Percentiles rank a stretch among this genome's conserved stretches.
These are phyloP conservation scores for Nannochloris sp. DNA, from an alignment of 139 green algal genomes.

Conservation along the genomic window DNA sequence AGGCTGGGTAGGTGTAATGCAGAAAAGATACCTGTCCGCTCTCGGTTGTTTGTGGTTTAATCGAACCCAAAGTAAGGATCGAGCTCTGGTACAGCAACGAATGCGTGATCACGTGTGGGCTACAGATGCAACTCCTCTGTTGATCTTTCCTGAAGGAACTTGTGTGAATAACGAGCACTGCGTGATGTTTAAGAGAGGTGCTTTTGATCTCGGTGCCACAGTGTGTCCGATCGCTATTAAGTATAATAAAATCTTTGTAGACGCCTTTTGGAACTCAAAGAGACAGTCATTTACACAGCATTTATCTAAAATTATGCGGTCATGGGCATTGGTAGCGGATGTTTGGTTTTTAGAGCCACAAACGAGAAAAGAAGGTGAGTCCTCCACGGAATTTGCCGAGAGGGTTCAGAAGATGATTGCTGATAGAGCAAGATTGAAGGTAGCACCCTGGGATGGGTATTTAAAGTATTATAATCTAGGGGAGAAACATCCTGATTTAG, in stretches of 20 bases:
- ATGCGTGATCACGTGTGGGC: slow-evolving; percentile 78
- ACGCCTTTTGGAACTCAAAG: slow-evolving; percentile 96
- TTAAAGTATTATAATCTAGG: slow-evolving; percentile 97
- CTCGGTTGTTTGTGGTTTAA: slow-evolving; percentile 98
- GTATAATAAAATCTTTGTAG: slow-evolving; percentile 99
- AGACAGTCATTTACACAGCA: slow-evolving; percentile 87
- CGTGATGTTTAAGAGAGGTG: slow-evolving; percentile 98
- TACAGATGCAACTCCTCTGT: slow-evolving; percentile 71
- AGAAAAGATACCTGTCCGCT: slow-evolving; percentile 74
- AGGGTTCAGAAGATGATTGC: slow-evolving; percentile 82
- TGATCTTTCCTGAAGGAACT: slow-evolving; percentile 98
- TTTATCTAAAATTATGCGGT: slow-evolving; percentile 88
- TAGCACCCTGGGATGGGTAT: slow-evolving; percentile 94
- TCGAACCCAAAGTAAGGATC: slow-evolving; percentile 86
- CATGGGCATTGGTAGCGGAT: slow-evolving; percentile 92
- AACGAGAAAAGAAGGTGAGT: slow-evolving; percentile 53
- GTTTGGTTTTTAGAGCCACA: slow-evolving; percentile 94
- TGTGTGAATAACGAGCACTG: slow-evolving; percentile 99
- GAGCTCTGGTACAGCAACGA: slow-evolving; percentile 60
- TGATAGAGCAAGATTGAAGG: slow-evolving; percentile 52
- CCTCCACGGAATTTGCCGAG: slow-evolving; percentile 72
- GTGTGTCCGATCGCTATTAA: slow-evolving; percentile 95
- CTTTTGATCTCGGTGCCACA: slow-evolving; percentile 84
- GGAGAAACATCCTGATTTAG: slow-evolving; percentile 72
- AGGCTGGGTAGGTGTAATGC: slow-evolving; percentile 82